Evolutionary conservation across 2,329 filamentous ascomycete species (phyloP).

Genomic region (Fusarium agapanthi): DNA sequence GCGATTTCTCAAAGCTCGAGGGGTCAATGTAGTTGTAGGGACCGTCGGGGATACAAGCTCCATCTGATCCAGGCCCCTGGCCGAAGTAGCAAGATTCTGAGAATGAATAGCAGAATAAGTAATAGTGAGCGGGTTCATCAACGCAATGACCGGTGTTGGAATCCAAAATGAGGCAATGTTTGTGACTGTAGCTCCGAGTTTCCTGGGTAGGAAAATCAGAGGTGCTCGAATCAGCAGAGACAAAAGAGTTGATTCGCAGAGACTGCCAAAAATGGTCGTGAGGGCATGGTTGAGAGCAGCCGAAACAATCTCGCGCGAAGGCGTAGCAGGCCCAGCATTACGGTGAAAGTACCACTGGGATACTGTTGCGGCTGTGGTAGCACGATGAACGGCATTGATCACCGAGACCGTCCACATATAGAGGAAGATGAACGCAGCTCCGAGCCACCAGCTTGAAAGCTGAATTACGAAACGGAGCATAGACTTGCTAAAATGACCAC

Average conservation of each 20-base stretch:
- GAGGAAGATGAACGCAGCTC: slow-evolving; percentile 89
- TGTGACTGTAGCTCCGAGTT: slow-evolving; percentile 70
- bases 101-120: slow-evolving; percentile 96
- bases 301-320: slow-evolving; percentile 81
- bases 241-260: slow-evolving; percentile 86
- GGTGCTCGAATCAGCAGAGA: slow-evolving; percentile 84
- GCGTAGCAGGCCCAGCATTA: slow-evolving; percentile 78
- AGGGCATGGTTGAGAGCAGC: slow-evolving; percentile 84
- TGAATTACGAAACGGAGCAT: slow-evolving; percentile 80
- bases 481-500: slow-evolving; percentile 78
- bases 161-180: slow-evolving; percentile 82
- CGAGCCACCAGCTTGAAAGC: slow-evolving; percentile 92
- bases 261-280: slow-evolving; percentile 89
- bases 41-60: slow-evolving; percentile 78
- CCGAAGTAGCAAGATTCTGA: slow-evolving; percentile 79
- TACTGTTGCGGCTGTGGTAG: slow-evolving; percentile 92
- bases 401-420: slow-evolving; percentile 95
- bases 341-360: slow-evolving; percentile 99
- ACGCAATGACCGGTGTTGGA: slow-evolving; percentile 82
- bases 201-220: slow-evolving; percentile 81
- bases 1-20: slow-evolving; percentile 57
- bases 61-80: slow-evolving; percentile 82
- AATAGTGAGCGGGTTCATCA: slow-evolving; percentile 91
- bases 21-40: slow-evolving; percentile 76
- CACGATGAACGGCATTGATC: slow-evolving; percentile 86